Conservation (phyloP, 1,284 basidiomycete species). For the Mixia osmundae region DNA sequence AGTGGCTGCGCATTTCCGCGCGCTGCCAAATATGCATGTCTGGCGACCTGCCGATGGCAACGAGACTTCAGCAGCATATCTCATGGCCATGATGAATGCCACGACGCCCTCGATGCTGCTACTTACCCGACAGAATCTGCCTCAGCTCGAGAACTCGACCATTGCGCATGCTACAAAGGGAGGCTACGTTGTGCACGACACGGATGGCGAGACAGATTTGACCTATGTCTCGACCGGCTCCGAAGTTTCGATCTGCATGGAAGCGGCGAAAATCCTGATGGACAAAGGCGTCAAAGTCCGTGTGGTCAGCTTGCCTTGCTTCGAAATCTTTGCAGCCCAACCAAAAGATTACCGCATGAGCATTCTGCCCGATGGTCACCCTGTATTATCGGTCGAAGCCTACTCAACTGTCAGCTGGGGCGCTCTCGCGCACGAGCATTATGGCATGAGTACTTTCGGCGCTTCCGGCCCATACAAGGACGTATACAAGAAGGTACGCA, state of each 20-base stretch:
- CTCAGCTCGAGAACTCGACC: conserved; percentile 66
- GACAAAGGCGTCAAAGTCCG: conserved; percentile 46
- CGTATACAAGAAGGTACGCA: too few species aligned
- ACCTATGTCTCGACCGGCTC: conserved; percentile 74
- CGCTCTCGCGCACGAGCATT: conserved; percentile 20
- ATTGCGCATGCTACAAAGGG: conserved; percentile 65
- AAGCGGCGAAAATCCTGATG: conserved; percentile 56
- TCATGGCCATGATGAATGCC: conserved; percentile 45
- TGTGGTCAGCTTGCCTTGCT: conserved; percentile 69
- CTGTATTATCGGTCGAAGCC: conserved; percentile 74
- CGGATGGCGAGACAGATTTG: conserved; percentile 35
- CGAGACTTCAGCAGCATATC: conserved; percentile 76
- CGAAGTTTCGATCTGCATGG: conserved; percentile 64
- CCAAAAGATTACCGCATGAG: conserved; percentile 51
- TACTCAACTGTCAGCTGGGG: conserved; percentile 24
- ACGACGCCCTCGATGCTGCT: conserved; percentile 63
- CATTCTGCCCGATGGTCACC: conserved; percentile 67
- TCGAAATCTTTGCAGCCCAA: conserved; percentile 71
- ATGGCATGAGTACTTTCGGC: conserved; percentile 15
- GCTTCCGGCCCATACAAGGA: background rate
- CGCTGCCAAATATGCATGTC: conserved; percentile 41
- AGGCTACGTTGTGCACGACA: conserved; percentile 72
- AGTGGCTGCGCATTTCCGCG: conserved; percentile 43
- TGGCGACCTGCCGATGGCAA: conserved; percentile 70
- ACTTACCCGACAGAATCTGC: conserved; percentile 78